Evolutionary conservation across 768 basidiomycete species (phyloP).

Genomic region (Xerocomellus intermedius): DNA sequence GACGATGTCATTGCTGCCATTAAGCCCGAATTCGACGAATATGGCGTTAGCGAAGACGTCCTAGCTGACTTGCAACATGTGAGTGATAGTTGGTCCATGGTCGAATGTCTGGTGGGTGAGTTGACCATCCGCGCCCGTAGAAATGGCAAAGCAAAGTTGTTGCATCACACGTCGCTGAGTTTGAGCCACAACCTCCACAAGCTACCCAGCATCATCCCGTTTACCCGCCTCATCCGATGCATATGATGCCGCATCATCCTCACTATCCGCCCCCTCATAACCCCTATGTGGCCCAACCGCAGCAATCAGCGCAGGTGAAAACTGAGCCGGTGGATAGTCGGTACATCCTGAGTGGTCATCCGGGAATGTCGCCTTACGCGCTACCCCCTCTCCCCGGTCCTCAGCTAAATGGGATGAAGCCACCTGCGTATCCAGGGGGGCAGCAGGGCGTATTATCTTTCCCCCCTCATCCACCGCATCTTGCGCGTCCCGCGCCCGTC

Average conservation of each 20-base stretch:
- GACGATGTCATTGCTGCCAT: constrained; percentile 90
- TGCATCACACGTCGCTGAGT: constrained; percentile 93
- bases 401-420: constrained; percentile 53
- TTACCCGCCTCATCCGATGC: constrained; percentile 62
- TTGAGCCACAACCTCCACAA: constrained; percentile 59
- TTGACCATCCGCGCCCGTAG: constrained; percentile 39
- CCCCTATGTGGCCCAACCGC: constrained; percentile 44
- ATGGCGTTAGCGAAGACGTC: constrained; percentile 90
- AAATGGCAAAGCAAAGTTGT: constrained; percentile 97
- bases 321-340: constrained; percentile 70
- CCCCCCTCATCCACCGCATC: constrained; percentile 34
- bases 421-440: constrained; percentile 52
- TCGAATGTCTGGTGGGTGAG: constrained; percentile 5
- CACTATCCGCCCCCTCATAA: constrained; percentile 54
- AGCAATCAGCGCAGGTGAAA: constrained; percentile 55
- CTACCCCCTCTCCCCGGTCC: constrained; percentile 67
- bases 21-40: constrained; percentile 95
- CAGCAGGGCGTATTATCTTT: constrained; percentile 62
- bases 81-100: constrained; percentile 37
- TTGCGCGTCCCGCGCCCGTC: constrained; percentile 19
- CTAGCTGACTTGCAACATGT: constrained; percentile 86
- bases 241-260: constrained; percentile 54
- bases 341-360: constrained; percentile 54
- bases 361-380: constrained; percentile 46
- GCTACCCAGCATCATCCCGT: constrained; percentile 47